Base-by-base conservation (phyloP, 2,329 filamentous ascomycete genomes). In the Aspergillus luchuensis region DNA sequence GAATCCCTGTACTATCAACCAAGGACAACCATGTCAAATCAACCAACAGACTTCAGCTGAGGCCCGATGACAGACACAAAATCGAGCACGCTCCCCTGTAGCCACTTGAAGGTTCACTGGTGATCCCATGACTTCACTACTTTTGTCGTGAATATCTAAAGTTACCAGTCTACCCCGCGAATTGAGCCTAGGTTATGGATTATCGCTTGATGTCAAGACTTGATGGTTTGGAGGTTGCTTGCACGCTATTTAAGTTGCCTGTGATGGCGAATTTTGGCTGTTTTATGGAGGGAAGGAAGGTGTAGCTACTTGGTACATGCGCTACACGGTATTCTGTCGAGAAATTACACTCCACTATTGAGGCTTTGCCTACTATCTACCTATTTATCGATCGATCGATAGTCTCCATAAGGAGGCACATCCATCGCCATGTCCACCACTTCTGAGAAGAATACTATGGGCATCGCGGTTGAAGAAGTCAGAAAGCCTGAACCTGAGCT, bases 151-250 rank as follows among this genome's bases (percentile, higher is more conserved):
- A 36, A 13, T 36, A 36, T 13, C 10, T 13, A 13, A 36, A 36
- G 33, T 1, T 36, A 36, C 33, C 33, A 36, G 33, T 15, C 33
- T 8, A 50, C 47, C 47, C 47, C 25, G 47, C 25, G 25, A 4
- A n/a, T 21, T 50, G 28, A 8, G 25, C 47, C 13, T 28, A 28
- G 47, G 47, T 49, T 19, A 13, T 11, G 8, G 15, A 21, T 15
- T 53, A 36, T 36, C 33, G 25, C 21, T 25, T 53, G 50, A 53
- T 53, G 50, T 53, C 50, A 53, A 53, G 50, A 50, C 47, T 50
- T 17, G 15, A 15, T 25, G 2, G 8, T 5, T 19, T 19, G 25
- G 6, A 8, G 25, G 47, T 1, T 10, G 5, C 7, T 23, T 17
- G 15, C 8, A 13, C 19, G 23, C 15, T 49, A 49, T 49, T 49